phyloP scores from a whole-genome alignment of 768 basidiomycete genomes.

The Kwoniella heveanensis region DNA sequence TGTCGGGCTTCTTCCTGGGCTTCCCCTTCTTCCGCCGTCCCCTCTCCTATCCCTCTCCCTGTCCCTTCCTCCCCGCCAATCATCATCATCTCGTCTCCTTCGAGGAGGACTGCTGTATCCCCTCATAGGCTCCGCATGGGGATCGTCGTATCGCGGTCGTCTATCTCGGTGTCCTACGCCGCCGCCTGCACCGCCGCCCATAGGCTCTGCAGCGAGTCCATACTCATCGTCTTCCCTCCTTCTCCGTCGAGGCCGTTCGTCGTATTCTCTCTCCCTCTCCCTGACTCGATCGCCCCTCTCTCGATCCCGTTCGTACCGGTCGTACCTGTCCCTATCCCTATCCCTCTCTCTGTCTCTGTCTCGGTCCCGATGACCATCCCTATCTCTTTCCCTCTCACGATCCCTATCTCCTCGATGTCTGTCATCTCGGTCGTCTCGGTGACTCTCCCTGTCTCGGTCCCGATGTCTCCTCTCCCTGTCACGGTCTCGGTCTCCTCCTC shows the following conservation, averaged over 20 bases:
- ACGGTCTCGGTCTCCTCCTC: conserved; percentile 40
- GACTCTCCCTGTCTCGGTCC: conserved; percentile 16
- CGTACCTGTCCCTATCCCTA: conserved; percentile 13
- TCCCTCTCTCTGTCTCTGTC: conserved; percentile 29
- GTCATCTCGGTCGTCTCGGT: conserved; percentile 17
- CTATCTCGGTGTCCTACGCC: conserved; percentile 31
- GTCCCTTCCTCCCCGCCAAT: conserved; percentile 24
- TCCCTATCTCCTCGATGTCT: conserved; percentile 29
- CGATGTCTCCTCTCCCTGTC: conserved; percentile 20
- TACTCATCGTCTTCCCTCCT: conserved; percentile 28
- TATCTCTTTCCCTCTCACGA: conserved; percentile 13
- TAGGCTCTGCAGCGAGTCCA: conserved; percentile 38
- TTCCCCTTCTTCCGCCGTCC: conserved; percentile 61
- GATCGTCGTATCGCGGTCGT: conserved; percentile 40
- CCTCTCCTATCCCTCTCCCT: conserved; percentile 50
- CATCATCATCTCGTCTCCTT: conserved; percentile 30
- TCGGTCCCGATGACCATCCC: conserved; percentile 18
- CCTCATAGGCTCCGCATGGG: conserved; percentile 39
- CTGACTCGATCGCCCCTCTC: conserved; percentile 24
- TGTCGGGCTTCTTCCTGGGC: conserved; percentile 82
- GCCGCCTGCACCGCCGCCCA: conserved; percentile 33
- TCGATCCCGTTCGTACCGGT: conserved; percentile 26
- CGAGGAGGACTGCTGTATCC: conserved; percentile 21
- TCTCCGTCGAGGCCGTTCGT: conserved; percentile 21
- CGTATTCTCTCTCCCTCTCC: conserved; percentile 14